Percentiles rank a stretch among this genome's conserved stretches.
These are phyloP conservation scores for Capronia americana DNA, from an alignment of 2,329 filamentous ascomycete genomes.

Conservation along the genomic window DNA sequence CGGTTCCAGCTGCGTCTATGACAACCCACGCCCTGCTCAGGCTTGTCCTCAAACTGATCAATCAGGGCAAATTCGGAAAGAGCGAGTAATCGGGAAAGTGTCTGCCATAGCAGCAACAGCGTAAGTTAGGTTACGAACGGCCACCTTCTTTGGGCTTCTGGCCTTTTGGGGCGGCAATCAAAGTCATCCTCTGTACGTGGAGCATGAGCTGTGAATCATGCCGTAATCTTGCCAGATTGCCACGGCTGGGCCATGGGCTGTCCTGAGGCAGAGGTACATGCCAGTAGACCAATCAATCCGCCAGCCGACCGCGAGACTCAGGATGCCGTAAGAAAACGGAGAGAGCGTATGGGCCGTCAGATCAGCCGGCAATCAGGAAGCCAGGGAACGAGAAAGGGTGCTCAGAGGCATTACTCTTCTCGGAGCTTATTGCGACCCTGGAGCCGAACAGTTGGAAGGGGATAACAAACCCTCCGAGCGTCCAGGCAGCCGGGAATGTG, in stretches of 20 bases:
- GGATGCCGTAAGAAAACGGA: conserved; percentile 25
- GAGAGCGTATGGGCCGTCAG: conserved; percentile 8
- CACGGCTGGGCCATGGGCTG: conserved; percentile 1
- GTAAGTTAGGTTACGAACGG: neutral
- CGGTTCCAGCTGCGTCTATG: neutral
- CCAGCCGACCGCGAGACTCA: conserved; percentile 7
- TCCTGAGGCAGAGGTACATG: conserved; percentile 7
- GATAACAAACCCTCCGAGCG: conserved; percentile 23
- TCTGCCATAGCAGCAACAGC: neutral
- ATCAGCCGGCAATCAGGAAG: conserved; percentile 9
- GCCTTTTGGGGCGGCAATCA: conserved; percentile 1
- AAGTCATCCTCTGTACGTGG: neutral
- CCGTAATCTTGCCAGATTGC: conserved; percentile 3
- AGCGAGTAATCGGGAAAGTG: conserved; percentile 7
- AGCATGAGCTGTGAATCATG: neutral
- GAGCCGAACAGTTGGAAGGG: conserved; percentile 3
- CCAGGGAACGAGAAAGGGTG: conserved; percentile 4
- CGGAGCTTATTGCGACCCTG: conserved; percentile 16
- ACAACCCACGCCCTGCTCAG: neutral
- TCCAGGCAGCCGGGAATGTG: conserved; percentile 23
- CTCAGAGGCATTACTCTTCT: conserved; percentile 11
- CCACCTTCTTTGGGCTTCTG: neutral
- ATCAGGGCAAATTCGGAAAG: neutral
- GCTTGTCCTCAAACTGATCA: conserved; percentile 8
- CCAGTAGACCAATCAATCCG: neutral